phyloP scores from a whole-genome alignment of 169 alveolate species.

The Besnoitia besnoiti region DNA sequence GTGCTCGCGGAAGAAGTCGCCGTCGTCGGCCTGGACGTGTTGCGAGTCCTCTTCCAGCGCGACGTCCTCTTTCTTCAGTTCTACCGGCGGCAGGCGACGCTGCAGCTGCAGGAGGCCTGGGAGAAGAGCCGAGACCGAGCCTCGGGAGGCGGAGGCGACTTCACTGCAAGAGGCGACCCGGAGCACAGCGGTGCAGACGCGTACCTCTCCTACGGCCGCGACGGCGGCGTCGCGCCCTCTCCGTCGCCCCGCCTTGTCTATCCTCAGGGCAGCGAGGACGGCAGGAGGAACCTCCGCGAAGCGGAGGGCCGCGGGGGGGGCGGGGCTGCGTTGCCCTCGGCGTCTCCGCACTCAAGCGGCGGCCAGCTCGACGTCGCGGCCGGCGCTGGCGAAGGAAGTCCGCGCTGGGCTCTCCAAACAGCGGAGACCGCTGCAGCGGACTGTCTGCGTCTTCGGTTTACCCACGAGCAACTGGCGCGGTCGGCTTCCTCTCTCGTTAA shows the following conservation, averaged over 20 bases:
- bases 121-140: neutral
- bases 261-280: neutral
- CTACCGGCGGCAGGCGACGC: conserved; percentile 15
- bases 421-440: conserved; percentile 31
- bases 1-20: conserved; percentile 43
- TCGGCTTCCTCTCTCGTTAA: conserved; percentile 26
- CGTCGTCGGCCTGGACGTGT: conserved; percentile 46
- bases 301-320: neutral
- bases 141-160: neutral
- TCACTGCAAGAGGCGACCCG: neutral
- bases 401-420: neutral
- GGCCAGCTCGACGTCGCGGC: neutral
- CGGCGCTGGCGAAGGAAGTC: neutral
- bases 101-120: neutral
- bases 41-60: conserved; percentile 67
- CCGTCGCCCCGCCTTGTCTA: neutral
- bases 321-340: neutral
- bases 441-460: conserved; percentile 7
- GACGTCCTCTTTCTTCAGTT: conserved; percentile 53
- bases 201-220: neutral
- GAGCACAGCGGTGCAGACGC: neutral
- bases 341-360: too few relatives aligned
- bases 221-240: neutral
- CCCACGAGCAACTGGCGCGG: conserved; percentile 32
- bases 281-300: neutral